phyloP scores from a whole-genome alignment of 805 yeast genomes.

The Candida sithepensis region DNA sequence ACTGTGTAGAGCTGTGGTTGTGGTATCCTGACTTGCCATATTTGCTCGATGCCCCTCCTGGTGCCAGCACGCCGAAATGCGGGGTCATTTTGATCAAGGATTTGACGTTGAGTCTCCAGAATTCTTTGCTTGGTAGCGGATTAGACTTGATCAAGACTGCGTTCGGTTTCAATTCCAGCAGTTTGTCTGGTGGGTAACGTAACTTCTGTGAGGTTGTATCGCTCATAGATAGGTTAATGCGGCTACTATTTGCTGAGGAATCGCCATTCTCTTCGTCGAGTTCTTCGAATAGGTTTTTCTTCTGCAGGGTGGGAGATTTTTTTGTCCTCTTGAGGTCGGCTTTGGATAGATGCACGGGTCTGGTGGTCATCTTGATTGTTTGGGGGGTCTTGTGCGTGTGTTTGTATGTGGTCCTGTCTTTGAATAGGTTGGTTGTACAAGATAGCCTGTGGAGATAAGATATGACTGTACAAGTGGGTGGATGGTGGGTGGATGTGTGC shows the following conservation, averaged over 20 bases:
- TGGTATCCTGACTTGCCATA: background rate
- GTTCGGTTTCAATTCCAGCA: background rate
- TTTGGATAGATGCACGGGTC: background rate
- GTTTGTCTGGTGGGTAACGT: background rate
- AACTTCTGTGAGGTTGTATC: background rate
- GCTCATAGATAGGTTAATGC: background rate
- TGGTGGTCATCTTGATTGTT: background rate
- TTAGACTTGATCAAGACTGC: conserved; percentile 17
- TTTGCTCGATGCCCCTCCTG: conserved; percentile 1
- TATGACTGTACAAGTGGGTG: no score
- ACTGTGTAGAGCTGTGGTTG: background rate
- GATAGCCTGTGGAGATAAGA: no score
- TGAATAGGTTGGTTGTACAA: no score
- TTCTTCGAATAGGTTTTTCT: conserved; percentile 14
- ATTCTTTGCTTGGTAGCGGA: conserved; percentile 18
- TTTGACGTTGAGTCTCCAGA: conserved; percentile 25
- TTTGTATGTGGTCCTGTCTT: no score
- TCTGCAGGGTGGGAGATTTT: conserved; percentile 12
- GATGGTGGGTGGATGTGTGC: no score
- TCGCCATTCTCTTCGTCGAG: conserved; percentile 8
- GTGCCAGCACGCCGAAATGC: conserved; percentile 1
- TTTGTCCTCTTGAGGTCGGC: conserved; percentile 6
- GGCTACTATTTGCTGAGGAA: background rate
- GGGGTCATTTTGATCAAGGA: background rate
- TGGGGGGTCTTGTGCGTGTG: no score